Evolutionary conservation across 768 basidiomycete genomes (phyloP), one percentile per base, ranked within the genome.

Genomic region (Lactarius trivialis): DNA sequence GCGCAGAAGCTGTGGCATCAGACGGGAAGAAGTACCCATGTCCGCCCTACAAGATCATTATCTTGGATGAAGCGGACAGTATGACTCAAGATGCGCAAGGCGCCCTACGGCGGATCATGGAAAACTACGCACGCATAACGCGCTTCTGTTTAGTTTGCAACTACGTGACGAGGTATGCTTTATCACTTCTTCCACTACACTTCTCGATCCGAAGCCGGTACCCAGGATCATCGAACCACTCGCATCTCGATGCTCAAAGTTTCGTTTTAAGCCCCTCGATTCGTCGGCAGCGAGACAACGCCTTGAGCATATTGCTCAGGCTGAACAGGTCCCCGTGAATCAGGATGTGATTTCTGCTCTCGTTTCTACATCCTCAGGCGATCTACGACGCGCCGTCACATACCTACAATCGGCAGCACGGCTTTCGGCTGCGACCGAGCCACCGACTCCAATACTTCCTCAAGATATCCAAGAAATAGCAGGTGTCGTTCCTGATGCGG

Each of bases 31-130:
- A 78, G 48, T 98, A 98, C 71, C 96, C 95, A 49, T 96, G 91
- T 72, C 97, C 97, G 15, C 97, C 97, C 0, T 99, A 92, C 79
- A 99, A 99, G 73, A 96, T 99, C 66, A 89, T 99, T 71, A 98
- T 99, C 65, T 83, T 99, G 28, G 97, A 99, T 69, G 97, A 99
- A 75, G 97, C 97, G 24, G 97, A 99, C 73, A 96, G 93, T 6
- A 99, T 99, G 97, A 99, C 97, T 6, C 96, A 98, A 76, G 97
- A 99, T 71, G 97, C 97, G 5, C 97, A 99, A 73, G 94, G 89
- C 36, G 97, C 97, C 0, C 78, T 99, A 43, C 82, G 97, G 45
- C 84, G 97, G n/a, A 98, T 98, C 72, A 99, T 99, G 97, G 97
- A 99, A 75, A 95, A 86, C n/a, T 94, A 98, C 70, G 92, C 92